Evolutionary conservation across 306 rosid species (phyloP).

Genomic region (Cucurbita pepo): DNA sequence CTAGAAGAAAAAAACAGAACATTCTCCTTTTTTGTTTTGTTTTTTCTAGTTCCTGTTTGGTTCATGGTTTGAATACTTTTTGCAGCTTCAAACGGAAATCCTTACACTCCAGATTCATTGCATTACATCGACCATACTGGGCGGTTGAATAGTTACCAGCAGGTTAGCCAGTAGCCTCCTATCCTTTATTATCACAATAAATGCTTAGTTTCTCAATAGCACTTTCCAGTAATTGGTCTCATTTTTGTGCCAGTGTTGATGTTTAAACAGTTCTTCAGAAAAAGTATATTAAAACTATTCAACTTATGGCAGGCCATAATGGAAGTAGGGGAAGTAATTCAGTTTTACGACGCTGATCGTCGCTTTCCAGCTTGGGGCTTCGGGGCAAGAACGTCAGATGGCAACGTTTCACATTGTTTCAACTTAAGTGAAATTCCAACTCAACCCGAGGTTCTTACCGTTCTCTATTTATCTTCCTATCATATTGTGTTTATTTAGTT

Average conservation of each 20-base stretch:
- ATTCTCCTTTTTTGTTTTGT: too few species aligned
- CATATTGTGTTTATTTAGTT: too few species aligned
- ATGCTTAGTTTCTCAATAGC: too few species aligned
- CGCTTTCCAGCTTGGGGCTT: constrained; percentile 92
- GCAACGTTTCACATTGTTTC: constrained; percentile 56
- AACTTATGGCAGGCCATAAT: constrained; percentile 40
- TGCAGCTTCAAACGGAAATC: constrained; percentile 81
- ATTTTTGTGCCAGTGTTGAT: too few species aligned
- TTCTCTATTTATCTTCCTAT: background rate
- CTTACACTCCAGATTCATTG: constrained; percentile 37
- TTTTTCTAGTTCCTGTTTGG: background rate
- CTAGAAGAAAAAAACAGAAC: background rate
- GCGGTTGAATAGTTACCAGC: constrained; percentile 58
- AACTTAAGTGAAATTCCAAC: constrained; percentile 44
- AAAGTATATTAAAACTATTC: background rate
- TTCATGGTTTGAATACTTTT: constrained; percentile 3
- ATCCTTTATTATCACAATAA: too few species aligned
- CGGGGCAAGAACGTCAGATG: constrained; percentile 41
- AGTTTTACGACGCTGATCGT: constrained; percentile 60
- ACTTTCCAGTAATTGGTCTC: too few species aligned
- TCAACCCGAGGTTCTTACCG: constrained; percentile 33
- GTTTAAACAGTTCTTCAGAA: background rate
- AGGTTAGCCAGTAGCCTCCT: constrained; percentile 20
- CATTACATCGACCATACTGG: constrained; percentile 52
- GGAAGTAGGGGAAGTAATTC: constrained; percentile 83